A percentile compares a stretch with the other conserved stretches of the same genome.
These are phyloP conservation scores for Moesziomyces parantarcticus DNA, from an alignment of 1,284 basidiomycete genomes.

Conservation along the genomic window DNA sequence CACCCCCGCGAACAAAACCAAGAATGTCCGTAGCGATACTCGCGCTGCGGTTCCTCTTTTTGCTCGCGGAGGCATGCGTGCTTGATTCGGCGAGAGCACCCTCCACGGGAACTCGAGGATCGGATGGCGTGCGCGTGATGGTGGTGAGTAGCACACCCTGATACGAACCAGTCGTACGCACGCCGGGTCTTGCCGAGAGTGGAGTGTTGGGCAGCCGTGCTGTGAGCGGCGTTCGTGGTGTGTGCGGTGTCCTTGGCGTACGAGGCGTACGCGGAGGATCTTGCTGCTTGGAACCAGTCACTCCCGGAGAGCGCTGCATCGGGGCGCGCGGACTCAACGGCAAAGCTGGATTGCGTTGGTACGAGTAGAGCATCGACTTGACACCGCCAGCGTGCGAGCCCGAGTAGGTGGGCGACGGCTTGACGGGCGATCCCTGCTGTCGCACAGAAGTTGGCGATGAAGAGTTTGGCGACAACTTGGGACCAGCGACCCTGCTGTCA, in stretches of 20 bases:
- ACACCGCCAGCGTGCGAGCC: constrained; percentile 16
- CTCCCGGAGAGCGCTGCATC: constrained; percentile 1
- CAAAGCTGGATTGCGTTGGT: constrained; percentile 1
- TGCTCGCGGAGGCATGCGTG: neutral
- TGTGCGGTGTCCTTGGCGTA: constrained; percentile 3
- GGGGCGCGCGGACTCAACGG: constrained; percentile 19
- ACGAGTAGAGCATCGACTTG: constrained; percentile 26
- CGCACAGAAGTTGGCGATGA: constrained; percentile 2
- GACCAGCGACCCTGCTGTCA: neutral
- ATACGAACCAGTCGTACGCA: constrained; percentile 8
- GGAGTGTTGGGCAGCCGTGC: constrained; percentile 15
- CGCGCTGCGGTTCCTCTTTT: constrained; percentile 14
- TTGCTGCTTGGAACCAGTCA: neutral
- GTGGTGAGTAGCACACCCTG: constrained; percentile 37
- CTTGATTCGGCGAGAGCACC: neutral
- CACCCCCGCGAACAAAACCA: constrained; percentile 25
- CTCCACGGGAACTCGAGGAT: neutral
- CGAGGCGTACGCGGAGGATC: constrained; percentile 8
- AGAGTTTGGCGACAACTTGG: neutral
- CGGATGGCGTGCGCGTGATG: constrained; percentile 12
- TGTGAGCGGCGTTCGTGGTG: constrained; percentile 15
- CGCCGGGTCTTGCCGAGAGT: neutral
- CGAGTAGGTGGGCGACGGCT: constrained; percentile 24
- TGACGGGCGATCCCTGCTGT: constrained; percentile 7
- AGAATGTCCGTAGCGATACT: constrained; percentile 24